Base-by-base conservation (phyloP, 2,329 filamentous ascomycete genomes). In the Colletotrichum magnum region DNA sequence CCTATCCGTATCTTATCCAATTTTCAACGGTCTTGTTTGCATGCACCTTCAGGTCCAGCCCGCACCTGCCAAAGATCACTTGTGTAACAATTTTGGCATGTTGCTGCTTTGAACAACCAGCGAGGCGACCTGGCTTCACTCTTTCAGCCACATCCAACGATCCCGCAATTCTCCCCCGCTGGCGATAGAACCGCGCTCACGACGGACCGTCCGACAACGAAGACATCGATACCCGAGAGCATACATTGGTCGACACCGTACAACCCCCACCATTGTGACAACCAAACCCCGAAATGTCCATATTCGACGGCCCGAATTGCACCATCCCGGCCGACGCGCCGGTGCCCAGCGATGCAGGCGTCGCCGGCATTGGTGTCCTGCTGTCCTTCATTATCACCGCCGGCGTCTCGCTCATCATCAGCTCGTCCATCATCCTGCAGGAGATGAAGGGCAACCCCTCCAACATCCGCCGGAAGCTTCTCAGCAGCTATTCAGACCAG, bases 321-420 rank as follows among this genome's bases (percentile, higher is more conserved):
- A 62, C 58, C 16, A 26, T 59, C 51, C 32, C 36, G 5, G 43
- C 59, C 74, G 72, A 76, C 61, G 79, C 84, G 50, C 87, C 87
- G 2, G 73, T 77, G 6, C 75, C 80, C 32, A 86, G 87, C 71
- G 86, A 90, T 78, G 84, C 88, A 13, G 84, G 88, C 74, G 85
- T 91, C 63, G 87, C 88, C 61, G 86, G 88, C 57, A 81, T 85
- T 45, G 87, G 87, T 69, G 86, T 90, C 69, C 82, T 92, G 39
- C 84, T 92, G 71, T 91, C 89, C 54, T 92, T 91, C 79, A 89
- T 91, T 75, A 85, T 91, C 70, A 91, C 89, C 6, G 90, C 90
- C 61, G 81, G 79, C 63, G 75, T 91, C 60, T 85, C 89, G 36
- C 81, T 92, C 64, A 67, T 85, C 63, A 80, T 92, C 67, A 86